Percentiles rank a stretch among this genome's conserved stretches.
These are phyloP conservation scores for Beverwykella pulmonaria DNA, from an alignment of 495 filamentous ascomycete species.

Conservation along the genomic window DNA sequence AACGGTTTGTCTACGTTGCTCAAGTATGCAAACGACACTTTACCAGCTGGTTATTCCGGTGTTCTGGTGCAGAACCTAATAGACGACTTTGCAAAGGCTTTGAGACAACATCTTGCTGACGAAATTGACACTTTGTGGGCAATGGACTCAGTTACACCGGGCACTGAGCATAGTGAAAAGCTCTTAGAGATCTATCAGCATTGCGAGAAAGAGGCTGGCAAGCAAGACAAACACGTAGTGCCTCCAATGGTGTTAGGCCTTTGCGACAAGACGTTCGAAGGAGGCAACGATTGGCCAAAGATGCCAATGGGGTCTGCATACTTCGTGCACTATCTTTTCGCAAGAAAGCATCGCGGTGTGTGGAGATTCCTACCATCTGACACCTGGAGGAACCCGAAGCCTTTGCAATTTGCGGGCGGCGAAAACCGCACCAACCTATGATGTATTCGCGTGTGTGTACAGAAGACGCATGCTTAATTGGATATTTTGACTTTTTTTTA, in stretches of 20 bases:
- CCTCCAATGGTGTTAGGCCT: constrained; percentile 42
- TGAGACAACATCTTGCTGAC: constrained; percentile 15
- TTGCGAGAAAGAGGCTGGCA: constrained; percentile 21
- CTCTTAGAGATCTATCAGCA: constrained; percentile 33
- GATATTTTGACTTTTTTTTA: no score
- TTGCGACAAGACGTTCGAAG: constrained; percentile 42
- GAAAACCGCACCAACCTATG: no score
- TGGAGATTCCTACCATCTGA: constrained; percentile 43
- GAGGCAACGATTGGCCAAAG: constrained; percentile 40
- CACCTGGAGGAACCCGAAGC: constrained; percentile 40
- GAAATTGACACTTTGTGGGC: constrained; percentile 27
- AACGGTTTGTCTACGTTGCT: constrained; percentile 6
- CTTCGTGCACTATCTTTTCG: constrained; percentile 41
- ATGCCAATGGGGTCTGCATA: constrained; percentile 44
- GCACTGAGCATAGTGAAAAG: no score
- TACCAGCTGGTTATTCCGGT: constrained; percentile 6
- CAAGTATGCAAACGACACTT: constrained; percentile 1
- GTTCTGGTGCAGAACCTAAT: constrained; percentile 6
- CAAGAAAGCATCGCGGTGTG: constrained; percentile 38
- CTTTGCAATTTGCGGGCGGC: no score
- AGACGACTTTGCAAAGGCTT: constrained; percentile 13
- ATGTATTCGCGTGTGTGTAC: no score
- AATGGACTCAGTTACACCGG: constrained; percentile 37
- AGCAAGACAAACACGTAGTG: constrained; percentile 37
- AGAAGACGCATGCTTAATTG: no score